A percentile compares a stretch with the other conserved stretches of the same genome.
Conservation (phyloP, 2,329 filamentous ascomycete species). For the Colletotrichum abscissum region DNA sequence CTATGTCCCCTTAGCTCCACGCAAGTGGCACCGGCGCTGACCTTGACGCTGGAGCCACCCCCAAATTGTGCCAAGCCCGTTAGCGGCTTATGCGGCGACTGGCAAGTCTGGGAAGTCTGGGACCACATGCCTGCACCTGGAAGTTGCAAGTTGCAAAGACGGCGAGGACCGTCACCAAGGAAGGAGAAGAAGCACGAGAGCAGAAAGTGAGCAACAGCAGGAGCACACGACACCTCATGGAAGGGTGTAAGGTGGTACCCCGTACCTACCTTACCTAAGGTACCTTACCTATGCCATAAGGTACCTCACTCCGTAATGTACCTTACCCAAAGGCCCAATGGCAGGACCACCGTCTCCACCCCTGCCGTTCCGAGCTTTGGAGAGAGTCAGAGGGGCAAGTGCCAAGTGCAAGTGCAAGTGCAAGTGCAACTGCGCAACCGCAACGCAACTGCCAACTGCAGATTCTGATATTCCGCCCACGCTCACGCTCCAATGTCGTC, state of each 20-base stretch:
- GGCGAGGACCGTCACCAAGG: slow-evolving; percentile 22
- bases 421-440: no score
- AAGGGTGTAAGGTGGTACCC: no score
- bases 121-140: no score
- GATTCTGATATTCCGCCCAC: neutral
- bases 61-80: slow-evolving; percentile 23
- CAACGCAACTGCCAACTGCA: neutral
- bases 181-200: slow-evolving; percentile 11
- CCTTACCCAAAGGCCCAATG: no score
- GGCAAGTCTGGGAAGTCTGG: neutral
- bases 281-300: no score
- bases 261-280: no score
- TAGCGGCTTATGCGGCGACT: slow-evolving; percentile 31
- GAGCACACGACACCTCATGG: slow-evolving; percentile 25
- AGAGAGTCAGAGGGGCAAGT: no score
- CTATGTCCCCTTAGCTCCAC: neutral
- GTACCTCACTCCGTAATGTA: no score
- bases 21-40: neutral
- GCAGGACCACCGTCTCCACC: neutral
- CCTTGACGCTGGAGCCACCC: slow-evolving; percentile 1
- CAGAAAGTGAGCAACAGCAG: neutral
- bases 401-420: no score
- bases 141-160: neutral
- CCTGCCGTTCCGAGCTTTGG: neutral
- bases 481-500: neutral